phyloP scores from a whole-genome alignment of 495 filamentous ascomycete genomes.

The Hypoxylon crocopeplum region DNA sequence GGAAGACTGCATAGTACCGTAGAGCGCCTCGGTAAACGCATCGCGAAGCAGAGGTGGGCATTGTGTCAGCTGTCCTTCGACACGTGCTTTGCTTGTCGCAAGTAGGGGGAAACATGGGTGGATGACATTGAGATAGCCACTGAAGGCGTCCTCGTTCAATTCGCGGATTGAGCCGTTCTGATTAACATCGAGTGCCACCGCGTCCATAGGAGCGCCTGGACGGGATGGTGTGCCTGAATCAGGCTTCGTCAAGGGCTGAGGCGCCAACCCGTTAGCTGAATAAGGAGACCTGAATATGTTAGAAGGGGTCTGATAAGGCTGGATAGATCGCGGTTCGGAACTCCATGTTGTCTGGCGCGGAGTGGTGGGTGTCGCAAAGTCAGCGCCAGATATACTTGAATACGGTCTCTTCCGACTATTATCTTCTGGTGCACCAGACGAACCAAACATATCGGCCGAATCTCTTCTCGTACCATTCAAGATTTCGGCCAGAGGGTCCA shows the following conservation, averaged over 20 bases:
- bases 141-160: slow-evolving; percentile 53
- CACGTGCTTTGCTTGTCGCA: slow-evolving; percentile 66
- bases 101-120: slow-evolving; percentile 80
- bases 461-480: slow-evolving; percentile 41
- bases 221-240: slow-evolving; percentile 38
- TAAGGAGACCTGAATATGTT: slow-evolving; percentile 39
- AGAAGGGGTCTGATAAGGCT: slow-evolving; percentile 46
- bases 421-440: slow-evolving; percentile 44
- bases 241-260: slow-evolving; percentile 41
- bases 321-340: slow-evolving; percentile 48
- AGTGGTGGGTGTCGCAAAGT: slow-evolving; percentile 43
- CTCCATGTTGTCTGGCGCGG: slow-evolving; percentile 43
- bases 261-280: slow-evolving; percentile 52
- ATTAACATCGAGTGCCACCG: slow-evolving; percentile 35
- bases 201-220: slow-evolving; percentile 42
- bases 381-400: slow-evolving; percentile 53
- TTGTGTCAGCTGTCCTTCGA: slow-evolving; percentile 66
- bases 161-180: slow-evolving; percentile 42
- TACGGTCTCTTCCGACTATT: slow-evolving; percentile 52
- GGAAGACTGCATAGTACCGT: slow-evolving; percentile 64
- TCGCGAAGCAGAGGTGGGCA: slow-evolving; percentile 68
- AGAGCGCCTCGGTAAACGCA: slow-evolving; percentile 74
- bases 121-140: slow-evolving; percentile 74
- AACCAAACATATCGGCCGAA: slow-evolving; percentile 46
- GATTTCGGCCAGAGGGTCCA: slow-evolving; percentile 39